phyloP scores from a whole-genome alignment of 768 basidiomycete species.

The Coprinopsis cinerea region DNA sequence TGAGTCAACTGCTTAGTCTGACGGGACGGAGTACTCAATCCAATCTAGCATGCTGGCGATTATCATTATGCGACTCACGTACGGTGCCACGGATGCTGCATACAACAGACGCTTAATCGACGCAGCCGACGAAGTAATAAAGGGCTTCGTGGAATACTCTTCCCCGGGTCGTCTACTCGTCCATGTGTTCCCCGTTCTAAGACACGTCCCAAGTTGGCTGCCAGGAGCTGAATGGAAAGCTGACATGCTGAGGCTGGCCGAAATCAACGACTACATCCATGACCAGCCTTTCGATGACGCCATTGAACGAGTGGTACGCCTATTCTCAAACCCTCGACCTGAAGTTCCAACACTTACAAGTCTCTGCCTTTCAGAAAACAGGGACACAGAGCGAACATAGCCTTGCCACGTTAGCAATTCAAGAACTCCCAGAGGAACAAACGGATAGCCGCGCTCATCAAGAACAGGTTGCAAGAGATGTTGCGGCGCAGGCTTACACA shows the following conservation, averaged over 20 bases:
- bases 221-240: slow-evolving; percentile 10
- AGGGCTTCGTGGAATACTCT: neutral
- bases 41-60: too few species aligned
- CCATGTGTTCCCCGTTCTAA: slow-evolving; percentile 3
- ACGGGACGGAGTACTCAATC: too few species aligned
- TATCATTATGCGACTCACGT: slow-evolving; percentile 9
- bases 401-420: slow-evolving; percentile 1
- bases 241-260: neutral
- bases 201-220: slow-evolving; percentile 6
- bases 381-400: neutral
- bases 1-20: too few species aligned
- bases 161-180: slow-evolving; percentile 4
- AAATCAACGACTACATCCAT: neutral
- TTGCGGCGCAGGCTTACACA: neutral
- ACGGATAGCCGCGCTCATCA: neutral
- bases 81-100: neutral
- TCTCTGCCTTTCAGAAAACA: too few species aligned
- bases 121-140: neutral
- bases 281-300: neutral
- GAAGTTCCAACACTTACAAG: neutral
- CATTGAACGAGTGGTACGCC: too few species aligned
- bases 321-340: neutral
- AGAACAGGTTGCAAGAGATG: neutral
- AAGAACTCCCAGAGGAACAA: neutral
- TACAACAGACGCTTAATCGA: neutral